phyloP scores from a whole-genome alignment of 2,329 filamentous ascomycete species.

The Exophiala dermatitidis region DNA sequence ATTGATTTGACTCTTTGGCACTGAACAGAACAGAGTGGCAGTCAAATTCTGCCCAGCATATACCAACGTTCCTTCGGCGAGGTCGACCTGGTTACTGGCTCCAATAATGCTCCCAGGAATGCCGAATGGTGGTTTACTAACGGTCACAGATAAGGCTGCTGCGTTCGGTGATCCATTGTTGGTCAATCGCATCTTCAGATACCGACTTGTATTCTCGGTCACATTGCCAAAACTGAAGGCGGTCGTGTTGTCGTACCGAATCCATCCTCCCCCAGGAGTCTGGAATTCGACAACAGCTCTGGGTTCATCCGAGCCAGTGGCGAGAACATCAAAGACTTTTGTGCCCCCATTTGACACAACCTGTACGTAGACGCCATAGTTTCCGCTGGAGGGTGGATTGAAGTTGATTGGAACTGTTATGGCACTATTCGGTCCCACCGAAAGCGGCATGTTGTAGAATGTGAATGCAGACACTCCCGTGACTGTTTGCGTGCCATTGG shows the following conservation, averaged over 20 bases:
- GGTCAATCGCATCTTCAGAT: constrained; percentile 47
- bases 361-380: constrained; percentile 45
- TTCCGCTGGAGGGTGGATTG: constrained; percentile 38
- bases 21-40: constrained; percentile 49
- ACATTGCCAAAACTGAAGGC: constrained; percentile 53
- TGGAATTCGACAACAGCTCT: constrained; percentile 51
- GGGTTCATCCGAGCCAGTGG: constrained; percentile 45
- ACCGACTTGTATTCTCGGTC: constrained; percentile 44
- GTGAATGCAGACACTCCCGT: constrained; percentile 20
- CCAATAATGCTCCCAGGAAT: constrained; percentile 46
- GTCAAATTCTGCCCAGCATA: constrained; percentile 45
- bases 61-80: constrained; percentile 51
- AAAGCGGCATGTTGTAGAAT: constrained; percentile 18
- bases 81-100: constrained; percentile 50
- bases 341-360: constrained; percentile 48
- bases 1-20: constrained; percentile 53
- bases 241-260: constrained; percentile 38
- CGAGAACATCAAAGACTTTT: constrained; percentile 44
- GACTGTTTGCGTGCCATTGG: constrained; percentile 14
- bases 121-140: constrained; percentile 56
- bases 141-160: constrained; percentile 49
- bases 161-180: constrained; percentile 46
- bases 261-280: constrained; percentile 48
- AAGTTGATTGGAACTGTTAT: constrained; percentile 31
- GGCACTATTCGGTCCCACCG: constrained; percentile 22